These are phyloP conservation scores for Saksenaea vasiformis DNA, from an alignment of 371 early-diverging fungal species.

Conservation along the genomic window DNA sequence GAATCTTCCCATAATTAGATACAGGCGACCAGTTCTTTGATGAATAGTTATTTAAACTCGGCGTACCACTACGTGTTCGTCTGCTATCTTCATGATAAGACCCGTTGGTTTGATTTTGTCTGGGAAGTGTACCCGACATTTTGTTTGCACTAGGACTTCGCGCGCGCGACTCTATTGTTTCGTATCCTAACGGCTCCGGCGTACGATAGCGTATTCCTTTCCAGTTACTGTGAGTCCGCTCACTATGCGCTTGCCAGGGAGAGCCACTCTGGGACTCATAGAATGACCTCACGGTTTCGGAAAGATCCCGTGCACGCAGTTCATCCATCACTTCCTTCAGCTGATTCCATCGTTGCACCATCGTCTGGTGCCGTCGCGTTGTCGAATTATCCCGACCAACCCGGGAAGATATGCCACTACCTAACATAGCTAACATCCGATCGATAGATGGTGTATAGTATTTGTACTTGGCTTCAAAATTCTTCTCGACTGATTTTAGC, in stretches of 20 bases:
- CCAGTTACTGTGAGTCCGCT: slow-evolving; percentile 21
- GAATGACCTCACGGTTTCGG: slow-evolving; percentile 35
- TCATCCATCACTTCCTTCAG: slow-evolving; percentile 57
- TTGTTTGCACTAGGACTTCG: slow-evolving; percentile 13
- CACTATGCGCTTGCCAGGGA: slow-evolving; percentile 41
- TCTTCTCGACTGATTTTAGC: slow-evolving; percentile 55
- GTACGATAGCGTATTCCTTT: slow-evolving; percentile 22
- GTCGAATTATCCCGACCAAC: slow-evolving; percentile 45
- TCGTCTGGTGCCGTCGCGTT: slow-evolving; percentile 47
- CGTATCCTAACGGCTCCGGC: slow-evolving; percentile 21
- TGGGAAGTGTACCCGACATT: not conserved
- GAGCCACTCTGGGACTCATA: slow-evolving; percentile 22
- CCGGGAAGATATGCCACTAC: slow-evolving; percentile 57
- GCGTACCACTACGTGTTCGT: slow-evolving; percentile 14
- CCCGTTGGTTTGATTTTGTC: not conserved
- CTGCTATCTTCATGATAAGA: not conserved
- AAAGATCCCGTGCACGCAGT: slow-evolving; percentile 51
- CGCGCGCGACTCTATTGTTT: slow-evolving; percentile 10
- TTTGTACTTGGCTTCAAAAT: slow-evolving; percentile 65
- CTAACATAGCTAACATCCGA: slow-evolving; percentile 62
- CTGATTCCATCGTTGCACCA: slow-evolving; percentile 54
- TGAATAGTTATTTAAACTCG: slow-evolving; percentile 7
- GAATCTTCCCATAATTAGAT: slow-evolving; percentile 10
- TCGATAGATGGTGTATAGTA: slow-evolving; percentile 62
- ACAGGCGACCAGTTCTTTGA: slow-evolving; percentile 5